A percentile compares a stretch with the other conserved stretches of the same genome.
Conservation (phyloP, 257 asterid genomes). For the Dorcoceras hygrometricum region DNA sequence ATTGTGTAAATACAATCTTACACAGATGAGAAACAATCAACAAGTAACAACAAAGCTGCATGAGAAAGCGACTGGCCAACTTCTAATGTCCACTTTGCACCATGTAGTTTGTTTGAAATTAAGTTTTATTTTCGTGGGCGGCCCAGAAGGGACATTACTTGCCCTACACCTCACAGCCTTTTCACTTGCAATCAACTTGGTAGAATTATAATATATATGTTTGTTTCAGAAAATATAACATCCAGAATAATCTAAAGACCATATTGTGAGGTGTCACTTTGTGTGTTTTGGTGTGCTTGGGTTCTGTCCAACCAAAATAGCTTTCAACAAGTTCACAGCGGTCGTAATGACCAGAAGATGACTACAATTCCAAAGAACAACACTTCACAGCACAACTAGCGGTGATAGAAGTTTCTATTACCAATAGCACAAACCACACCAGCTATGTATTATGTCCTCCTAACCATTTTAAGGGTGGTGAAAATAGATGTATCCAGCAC, state of each 20-base stretch:
- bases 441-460: not conserved
- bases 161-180: not conserved
- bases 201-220: no score
- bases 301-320: not conserved
- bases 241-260: not conserved
- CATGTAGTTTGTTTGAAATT: not conserved
- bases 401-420: conserved; percentile 13
- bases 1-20: no score
- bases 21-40: not conserved
- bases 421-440: conserved; percentile 15
- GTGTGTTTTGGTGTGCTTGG: not conserved
- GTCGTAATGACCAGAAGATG: conserved; percentile 2
- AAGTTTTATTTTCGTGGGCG: no score
- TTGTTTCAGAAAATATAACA: no score
- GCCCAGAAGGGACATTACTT: no score
- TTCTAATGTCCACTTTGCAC: not conserved
- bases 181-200: not conserved
- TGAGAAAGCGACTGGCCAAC: not conserved
- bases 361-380: not conserved
- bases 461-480: not conserved
- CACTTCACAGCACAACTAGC: conserved; percentile 10
- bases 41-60: not conserved
- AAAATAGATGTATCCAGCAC: conserved; percentile 16
- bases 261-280: not conserved
- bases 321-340: not conserved